Conservation (phyloP, 768 basidiomycete species). For the Lyophyllum decastes region DNA sequence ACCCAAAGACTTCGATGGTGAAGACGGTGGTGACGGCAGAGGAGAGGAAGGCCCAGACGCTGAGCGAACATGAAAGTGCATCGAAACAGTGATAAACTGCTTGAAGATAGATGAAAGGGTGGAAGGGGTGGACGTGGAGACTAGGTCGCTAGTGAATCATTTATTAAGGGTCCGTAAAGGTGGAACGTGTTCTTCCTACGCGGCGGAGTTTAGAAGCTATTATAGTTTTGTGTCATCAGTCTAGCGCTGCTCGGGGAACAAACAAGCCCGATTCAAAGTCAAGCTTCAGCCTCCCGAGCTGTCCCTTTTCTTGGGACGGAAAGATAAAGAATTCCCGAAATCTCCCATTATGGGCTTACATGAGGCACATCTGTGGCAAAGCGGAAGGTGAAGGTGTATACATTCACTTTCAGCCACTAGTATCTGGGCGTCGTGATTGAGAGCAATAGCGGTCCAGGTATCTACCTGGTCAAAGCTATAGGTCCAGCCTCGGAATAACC, state of each 20-base stretch:
- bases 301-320: neutral
- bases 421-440: too few species aligned
- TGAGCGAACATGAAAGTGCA: conserved; percentile 7
- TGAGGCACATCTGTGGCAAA: neutral
- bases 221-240: too few species aligned
- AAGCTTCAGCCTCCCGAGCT: too few species aligned
- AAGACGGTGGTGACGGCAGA: conserved; percentile 10
- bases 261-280: neutral
- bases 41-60: conserved; percentile 8
- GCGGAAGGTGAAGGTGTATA: neutral
- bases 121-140: neutral
- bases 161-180: neutral
- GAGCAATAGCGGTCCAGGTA: too few species aligned
- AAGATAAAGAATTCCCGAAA: neutral
- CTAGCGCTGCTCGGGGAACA: conserved; percentile 7
- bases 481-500: too few species aligned
- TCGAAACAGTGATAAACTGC: neutral
- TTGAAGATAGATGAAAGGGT: neutral
- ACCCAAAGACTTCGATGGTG: conserved; percentile 25
- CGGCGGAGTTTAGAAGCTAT: conserved; percentile 15
- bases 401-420: neutral
- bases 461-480: too few species aligned
- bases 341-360: neutral
- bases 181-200: conserved; percentile 10
- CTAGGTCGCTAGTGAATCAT: neutral